A percentile compares a stretch with the other conserved stretches of the same genome.
Evolutionary conservation across 2,329 filamentous ascomycete species (phyloP).

Genomic region (Proliferodiscus dingleyae): DNA sequence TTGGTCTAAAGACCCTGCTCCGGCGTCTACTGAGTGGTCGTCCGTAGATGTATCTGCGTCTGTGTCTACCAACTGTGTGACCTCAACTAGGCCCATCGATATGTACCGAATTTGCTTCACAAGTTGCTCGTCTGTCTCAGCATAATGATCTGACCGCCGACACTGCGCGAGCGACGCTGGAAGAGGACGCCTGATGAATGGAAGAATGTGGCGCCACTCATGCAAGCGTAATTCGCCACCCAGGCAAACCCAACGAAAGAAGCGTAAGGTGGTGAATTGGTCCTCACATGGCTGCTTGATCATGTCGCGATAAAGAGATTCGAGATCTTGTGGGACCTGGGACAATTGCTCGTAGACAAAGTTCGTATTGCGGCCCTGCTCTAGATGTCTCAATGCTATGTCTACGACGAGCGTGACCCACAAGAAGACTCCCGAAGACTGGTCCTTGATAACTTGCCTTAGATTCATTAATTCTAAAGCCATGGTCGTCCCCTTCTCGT

Average conservation of each 20-base stretch:
- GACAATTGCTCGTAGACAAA: conserved; percentile 28
- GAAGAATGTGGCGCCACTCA: conserved; percentile 1
- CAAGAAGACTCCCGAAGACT: conserved; percentile 9
- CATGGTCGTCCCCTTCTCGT: too few species aligned
- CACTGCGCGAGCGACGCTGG: neutral
- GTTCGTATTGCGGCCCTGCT: conserved; percentile 24
- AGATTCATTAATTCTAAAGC: too few species aligned
- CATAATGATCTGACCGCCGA: neutral
- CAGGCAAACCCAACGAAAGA: conserved; percentile 1
- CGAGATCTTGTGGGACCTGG: conserved; percentile 6
- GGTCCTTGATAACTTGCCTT: neutral
- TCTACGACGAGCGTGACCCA: conserved; percentile 16
- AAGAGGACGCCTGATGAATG: neutral
- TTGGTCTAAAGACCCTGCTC: neutral
- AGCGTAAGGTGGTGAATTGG: conserved; percentile 24
- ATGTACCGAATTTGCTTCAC: neutral
- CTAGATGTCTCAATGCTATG: conserved; percentile 39
- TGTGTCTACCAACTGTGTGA: too few species aligned
- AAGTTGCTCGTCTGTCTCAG: neutral
- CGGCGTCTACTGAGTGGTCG: neutral
- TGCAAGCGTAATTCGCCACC: neutral
- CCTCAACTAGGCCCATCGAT: neutral
- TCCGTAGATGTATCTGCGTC: too few species aligned
- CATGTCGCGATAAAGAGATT: neutral
- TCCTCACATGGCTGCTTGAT: conserved; percentile 13